Percentiles rank a stretch among this genome's conserved stretches.
phyloP scores from a whole-genome alignment of 108 stramenopile species.

The Halocafeteria seosinensis region DNA sequence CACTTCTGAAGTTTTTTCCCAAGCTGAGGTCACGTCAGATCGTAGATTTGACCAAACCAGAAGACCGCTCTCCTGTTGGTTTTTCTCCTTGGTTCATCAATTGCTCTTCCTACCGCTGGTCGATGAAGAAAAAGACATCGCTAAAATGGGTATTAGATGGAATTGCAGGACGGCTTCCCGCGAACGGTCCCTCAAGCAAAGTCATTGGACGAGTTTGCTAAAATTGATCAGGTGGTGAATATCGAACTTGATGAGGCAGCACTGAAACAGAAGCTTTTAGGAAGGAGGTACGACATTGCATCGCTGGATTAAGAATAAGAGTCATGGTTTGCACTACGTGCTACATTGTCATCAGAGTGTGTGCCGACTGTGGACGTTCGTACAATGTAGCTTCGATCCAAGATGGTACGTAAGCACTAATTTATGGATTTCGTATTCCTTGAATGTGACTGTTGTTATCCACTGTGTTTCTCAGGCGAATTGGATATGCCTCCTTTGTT shows the following conservation, averaged over 20 bases:
- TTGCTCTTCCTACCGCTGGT: no score
- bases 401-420: neutral
- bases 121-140: no score
- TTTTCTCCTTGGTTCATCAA: neutral
- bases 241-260: neutral
- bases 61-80: neutral
- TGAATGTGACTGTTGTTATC: constrained; percentile 5
- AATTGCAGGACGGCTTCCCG: constrained; percentile 15
- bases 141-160: neutral
- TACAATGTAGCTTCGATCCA: neutral
- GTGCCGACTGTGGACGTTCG: neutral
- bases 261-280: constrained; percentile 5
- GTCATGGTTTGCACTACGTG: constrained; percentile 1
- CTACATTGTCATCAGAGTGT: no score
- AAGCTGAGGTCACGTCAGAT: neutral
- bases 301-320: no score
- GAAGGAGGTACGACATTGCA: no score
- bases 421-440: constrained; percentile 1
- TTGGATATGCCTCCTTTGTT: constrained; percentile 13
- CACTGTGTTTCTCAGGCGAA: constrained; percentile 2
- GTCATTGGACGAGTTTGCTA: neutral
- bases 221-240: constrained; percentile 7
- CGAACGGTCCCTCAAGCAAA: constrained; percentile 10
- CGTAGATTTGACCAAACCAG: neutral
- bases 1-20: neutral